Evolutionary conservation across 108 stramenopile genomes (phyloP).

Genomic region (Nannochloropsis gaditana): DNA sequence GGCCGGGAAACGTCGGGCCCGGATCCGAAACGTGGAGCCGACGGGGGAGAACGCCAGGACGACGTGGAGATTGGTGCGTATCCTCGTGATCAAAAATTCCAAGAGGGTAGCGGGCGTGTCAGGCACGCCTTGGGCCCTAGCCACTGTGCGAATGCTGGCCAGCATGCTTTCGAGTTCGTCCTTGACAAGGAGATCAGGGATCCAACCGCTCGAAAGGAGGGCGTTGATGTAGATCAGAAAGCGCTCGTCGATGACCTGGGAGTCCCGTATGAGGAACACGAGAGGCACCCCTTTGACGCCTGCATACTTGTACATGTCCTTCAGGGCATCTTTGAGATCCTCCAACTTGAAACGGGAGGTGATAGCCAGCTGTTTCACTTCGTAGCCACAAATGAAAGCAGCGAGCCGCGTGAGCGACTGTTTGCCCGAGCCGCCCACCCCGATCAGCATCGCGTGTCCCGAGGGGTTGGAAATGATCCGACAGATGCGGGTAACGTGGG

Average conservation of each 20-base stretch:
- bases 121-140: constrained; percentile 67
- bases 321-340: constrained; percentile 71
- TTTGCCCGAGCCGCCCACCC: constrained; percentile 80
- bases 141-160: constrained; percentile 65
- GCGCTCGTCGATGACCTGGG: constrained; percentile 76
- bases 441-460: constrained; percentile 80
- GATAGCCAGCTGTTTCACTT: constrained; percentile 67
- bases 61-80: constrained; percentile 67
- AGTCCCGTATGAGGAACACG: constrained; percentile 78
- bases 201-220: constrained; percentile 77
- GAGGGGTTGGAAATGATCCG: constrained; percentile 74
- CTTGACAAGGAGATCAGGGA: constrained; percentile 74
- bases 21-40: constrained; percentile 72
- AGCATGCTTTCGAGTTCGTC: constrained; percentile 73
- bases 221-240: constrained; percentile 83
- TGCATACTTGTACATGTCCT: constrained; percentile 63
- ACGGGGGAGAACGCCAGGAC: constrained; percentile 81
- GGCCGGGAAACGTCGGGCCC: constrained; percentile 77
- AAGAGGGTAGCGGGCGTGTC: constrained; percentile 65
- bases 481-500: constrained; percentile 71
- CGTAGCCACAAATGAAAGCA: constrained; percentile 73
- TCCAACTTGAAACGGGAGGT: constrained; percentile 67
- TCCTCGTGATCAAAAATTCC: constrained; percentile 66
- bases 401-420: constrained; percentile 72
- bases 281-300: constrained; percentile 66